phyloP scores from a whole-genome alignment of 352 stramenopile species.

The Elongisporangium undulatum region DNA sequence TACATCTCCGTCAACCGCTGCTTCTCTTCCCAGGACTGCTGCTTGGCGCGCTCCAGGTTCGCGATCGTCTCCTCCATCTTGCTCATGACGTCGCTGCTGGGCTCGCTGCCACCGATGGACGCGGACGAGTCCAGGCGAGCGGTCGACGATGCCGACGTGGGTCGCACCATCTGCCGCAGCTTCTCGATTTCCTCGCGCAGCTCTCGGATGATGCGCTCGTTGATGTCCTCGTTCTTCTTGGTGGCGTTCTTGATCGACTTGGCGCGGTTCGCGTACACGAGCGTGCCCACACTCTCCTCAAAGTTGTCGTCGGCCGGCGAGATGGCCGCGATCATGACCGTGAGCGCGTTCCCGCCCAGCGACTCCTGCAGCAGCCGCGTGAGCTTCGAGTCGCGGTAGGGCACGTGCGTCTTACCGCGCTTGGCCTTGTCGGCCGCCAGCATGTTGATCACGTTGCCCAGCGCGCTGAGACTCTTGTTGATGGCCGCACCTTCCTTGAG shows the following conservation, averaged over 20 bases:
- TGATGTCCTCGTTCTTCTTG: conserved; percentile 89
- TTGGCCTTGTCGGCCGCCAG: conserved; percentile 48
- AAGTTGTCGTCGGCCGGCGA: conserved; percentile 91
- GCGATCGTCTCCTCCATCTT: conserved; percentile 86
- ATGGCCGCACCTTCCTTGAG: conserved; percentile 91
- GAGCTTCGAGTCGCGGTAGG: conserved; percentile 91
- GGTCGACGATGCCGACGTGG: conserved; percentile 24
- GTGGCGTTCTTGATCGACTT: conserved; percentile 91
- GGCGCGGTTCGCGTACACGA: conserved; percentile 92
- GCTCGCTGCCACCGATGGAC: conserved; percentile 2
- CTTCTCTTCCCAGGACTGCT: conserved; percentile 90
- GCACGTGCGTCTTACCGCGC: conserved; percentile 58
- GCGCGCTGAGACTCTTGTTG: conserved; percentile 89
- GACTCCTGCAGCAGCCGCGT: conserved; percentile 88
- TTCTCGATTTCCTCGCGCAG: conserved; percentile 91
- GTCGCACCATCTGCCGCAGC: conserved; percentile 83
- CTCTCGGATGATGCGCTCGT: conserved; percentile 89
- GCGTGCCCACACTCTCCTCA: conserved; percentile 91
- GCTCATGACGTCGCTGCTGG: conserved; percentile 44
- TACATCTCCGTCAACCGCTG: conserved; percentile 77
- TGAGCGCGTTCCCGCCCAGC: conserved; percentile 89
- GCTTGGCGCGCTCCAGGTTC: conserved; percentile 83
- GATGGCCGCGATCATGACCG: conserved; percentile 94
- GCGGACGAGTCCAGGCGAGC: neutral
- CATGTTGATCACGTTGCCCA: conserved; percentile 93